Conservation (phyloP, 106 monocot genomes). For the Apostasia shenzhenica region DNA sequence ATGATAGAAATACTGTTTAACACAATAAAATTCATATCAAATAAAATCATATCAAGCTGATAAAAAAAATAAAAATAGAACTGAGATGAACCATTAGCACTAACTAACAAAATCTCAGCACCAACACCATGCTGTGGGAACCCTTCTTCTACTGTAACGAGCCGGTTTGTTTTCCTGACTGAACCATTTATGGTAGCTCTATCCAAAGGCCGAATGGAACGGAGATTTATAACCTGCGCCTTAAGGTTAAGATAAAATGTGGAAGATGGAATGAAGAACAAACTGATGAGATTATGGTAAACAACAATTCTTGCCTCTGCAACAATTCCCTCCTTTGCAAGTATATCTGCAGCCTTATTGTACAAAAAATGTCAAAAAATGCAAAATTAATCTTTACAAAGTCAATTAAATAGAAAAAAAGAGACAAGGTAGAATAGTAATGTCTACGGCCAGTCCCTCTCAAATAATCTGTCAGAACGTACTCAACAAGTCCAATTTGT, state of each 20-base stretch:
- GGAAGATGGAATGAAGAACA: not conserved
- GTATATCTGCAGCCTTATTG: slow-evolving; percentile 62
- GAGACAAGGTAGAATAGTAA: no score
- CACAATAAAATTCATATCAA: slow-evolving; percentile 2
- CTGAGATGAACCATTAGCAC: not conserved
- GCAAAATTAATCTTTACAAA: no score
- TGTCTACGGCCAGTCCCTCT: no score
- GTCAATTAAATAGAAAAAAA: no score
- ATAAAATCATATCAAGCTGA: not conserved
- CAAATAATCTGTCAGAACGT: no score
- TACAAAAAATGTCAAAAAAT: not conserved
- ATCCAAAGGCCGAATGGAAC: slow-evolving; percentile 79
- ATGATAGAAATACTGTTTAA: slow-evolving; percentile 32
- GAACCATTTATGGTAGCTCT: slow-evolving; percentile 75
- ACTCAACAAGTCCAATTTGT: no score
- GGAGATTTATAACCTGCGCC: slow-evolving; percentile 78
- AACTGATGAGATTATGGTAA: not conserved
- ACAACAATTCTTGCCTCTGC: slow-evolving; percentile 40
- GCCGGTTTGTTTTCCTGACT: slow-evolving; percentile 83
- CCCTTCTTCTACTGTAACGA: slow-evolving; percentile 88
- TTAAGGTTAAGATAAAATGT: not conserved
- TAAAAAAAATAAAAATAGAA: not conserved
- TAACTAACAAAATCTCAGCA: slow-evolving; percentile 70
- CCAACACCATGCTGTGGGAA: slow-evolving; percentile 88
- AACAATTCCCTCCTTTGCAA: slow-evolving; percentile 62